phyloP scores from a whole-genome alignment of 371 early-diverging fungal species.

The Blyttiomyces sp. region DNA sequence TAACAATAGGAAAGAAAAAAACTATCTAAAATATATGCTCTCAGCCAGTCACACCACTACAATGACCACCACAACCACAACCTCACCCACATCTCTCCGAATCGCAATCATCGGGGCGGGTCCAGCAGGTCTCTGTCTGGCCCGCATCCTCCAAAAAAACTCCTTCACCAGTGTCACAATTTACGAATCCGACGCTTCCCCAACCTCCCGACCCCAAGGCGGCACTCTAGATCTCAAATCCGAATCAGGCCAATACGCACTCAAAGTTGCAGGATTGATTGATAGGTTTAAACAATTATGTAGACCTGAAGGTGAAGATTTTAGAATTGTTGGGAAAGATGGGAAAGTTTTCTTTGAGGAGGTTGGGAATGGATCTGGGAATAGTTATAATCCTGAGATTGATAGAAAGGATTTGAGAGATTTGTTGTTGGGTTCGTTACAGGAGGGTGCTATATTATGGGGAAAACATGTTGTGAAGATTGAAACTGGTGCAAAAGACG shows the following conservation, averaged over 20 bases:
- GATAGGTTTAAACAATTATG: slow-evolving; percentile 19
- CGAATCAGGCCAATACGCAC: slow-evolving; percentile 40
- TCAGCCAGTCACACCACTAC: no score
- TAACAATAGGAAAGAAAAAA: no score
- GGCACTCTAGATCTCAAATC: slow-evolving; percentile 43
- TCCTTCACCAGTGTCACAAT: slow-evolving; percentile 27
- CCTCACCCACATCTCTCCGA: no score
- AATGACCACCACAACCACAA: no score
- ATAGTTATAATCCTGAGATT: slow-evolving; percentile 36
- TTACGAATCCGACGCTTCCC: slow-evolving; percentile 36
- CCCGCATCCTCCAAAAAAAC: slow-evolving; percentile 7
- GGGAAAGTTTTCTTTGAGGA: slow-evolving; percentile 12
- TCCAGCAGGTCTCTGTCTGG: slow-evolving; percentile 17
- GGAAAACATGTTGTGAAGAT: slow-evolving; percentile 21
- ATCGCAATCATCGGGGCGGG: slow-evolving; percentile 31
- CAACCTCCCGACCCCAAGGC: slow-evolving; percentile 33
- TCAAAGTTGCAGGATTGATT: slow-evolving; percentile 27
- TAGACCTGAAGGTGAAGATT: slow-evolving; percentile 27
- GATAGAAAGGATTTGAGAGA: slow-evolving; percentile 34
- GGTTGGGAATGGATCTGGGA: slow-evolving; percentile 5
- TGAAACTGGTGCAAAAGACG: not conserved
- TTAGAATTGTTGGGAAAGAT: slow-evolving; percentile 21
- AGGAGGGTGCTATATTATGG: slow-evolving; percentile 28
- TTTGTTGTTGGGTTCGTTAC: slow-evolving; percentile 29
- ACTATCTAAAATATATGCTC: no score